Percentiles rank a stretch among this genome's conserved stretches.
Conservation (phyloP, 331 rosid species). For the Prunus yedoensis region DNA sequence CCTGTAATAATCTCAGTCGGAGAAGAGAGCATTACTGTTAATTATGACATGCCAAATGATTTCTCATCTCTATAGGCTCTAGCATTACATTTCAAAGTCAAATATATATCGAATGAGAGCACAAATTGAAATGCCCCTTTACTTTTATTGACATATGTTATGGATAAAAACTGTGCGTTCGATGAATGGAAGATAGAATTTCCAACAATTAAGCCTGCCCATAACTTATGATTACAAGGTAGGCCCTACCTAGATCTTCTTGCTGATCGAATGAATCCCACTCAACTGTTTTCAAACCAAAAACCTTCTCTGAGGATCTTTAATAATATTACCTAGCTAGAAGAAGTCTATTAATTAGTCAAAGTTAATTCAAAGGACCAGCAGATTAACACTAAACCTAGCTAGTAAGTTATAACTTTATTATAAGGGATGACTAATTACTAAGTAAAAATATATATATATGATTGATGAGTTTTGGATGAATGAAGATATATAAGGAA, state of each 20-base stretch:
- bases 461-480: no score
- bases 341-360: no score
- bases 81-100: no score
- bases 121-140: no score
- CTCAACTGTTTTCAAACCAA: background rate
- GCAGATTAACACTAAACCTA: no score
- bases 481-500: no score
- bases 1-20: background rate
- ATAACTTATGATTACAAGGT: background rate
- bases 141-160: no score
- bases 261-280: background rate
- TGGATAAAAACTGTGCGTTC: background rate
- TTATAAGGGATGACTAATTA: background rate
- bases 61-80: background rate
- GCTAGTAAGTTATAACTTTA: background rate
- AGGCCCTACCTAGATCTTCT: constrained; percentile 4
- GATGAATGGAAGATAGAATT: background rate
- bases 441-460: background rate
- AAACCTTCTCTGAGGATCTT: background rate
- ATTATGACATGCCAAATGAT: background rate
- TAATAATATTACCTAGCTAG: background rate
- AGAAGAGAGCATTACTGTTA: background rate
- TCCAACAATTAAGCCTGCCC: background rate
- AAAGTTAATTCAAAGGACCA: no score
- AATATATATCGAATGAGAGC: no score